Evolutionary conservation across 768 basidiomycete genomes (phyloP), one percentile per base, ranked within the genome.

Genomic region (Megacollybia marginata): DNA sequence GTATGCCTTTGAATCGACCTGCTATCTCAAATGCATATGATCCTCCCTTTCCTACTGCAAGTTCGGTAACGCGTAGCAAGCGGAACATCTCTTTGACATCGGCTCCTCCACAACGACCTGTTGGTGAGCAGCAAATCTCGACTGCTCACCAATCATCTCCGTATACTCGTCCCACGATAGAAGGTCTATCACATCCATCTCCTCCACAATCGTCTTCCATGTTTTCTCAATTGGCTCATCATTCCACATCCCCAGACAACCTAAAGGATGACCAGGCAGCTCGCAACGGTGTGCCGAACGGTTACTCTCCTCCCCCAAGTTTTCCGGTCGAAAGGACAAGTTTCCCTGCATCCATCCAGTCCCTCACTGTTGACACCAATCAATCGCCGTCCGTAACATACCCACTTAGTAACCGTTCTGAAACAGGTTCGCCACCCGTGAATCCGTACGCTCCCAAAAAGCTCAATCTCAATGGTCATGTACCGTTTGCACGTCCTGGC

Each of bases 1-100:
- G 73, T 2, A 65, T 74, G 2, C 61, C 72, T 28, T 57, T 82
- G n/a, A 79, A 69, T 52, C 74, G 85, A 46, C 83, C 83, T 19
- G 86, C 80, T 65, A 64, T 79, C 33, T 71, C 69, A 12, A 85
- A 88, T 55, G 87, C 86, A 1, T 89, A 88, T 56, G 87, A 89
- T 56, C 87, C 87, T 2, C 86, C 87, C 32, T 76, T 88, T 51
- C 78, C 78, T 35, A 72, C 80, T 1, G 64, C 69, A 15, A 75
- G 69, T 51, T 63, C 65, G 62, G 46, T 67, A 71, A 44, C 59
- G 59, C 13, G 23, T 28, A 28, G 23, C 23, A 57, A 50, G 16
- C 57, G 56, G 42, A 53, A 57, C 19, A 60, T 62, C 49, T 57
- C 59, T 33, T 52, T 59, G 38, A 40, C 13, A 2, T 13, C 15